A percentile compares a stretch with the other conserved stretches of the same genome.
Evolutionary conservation across 202 grass and related monocot genomes (phyloP).

Genomic region (Tripidium arundinaceum): DNA sequence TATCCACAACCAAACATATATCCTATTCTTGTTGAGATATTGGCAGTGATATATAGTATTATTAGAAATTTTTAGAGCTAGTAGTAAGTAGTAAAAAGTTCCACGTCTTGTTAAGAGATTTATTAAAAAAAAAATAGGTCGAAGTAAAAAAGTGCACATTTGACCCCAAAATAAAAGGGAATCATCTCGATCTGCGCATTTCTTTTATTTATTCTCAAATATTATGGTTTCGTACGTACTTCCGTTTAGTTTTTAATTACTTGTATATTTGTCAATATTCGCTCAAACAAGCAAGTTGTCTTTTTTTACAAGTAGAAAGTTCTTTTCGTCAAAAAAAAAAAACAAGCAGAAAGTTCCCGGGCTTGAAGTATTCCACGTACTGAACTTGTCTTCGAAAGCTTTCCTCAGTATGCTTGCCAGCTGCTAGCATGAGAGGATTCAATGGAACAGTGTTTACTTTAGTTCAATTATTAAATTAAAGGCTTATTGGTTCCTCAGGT

Average conservation of each 20-base stretch:
- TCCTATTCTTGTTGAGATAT: too few species aligned
- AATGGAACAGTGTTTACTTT: slow-evolving; percentile 20
- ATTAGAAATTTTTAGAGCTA: too few species aligned
- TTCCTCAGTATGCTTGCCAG: background rate
- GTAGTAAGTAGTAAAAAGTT: background rate
- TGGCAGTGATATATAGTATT: too few species aligned
- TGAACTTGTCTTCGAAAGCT: background rate
- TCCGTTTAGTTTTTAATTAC: background rate
- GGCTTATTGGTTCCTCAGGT: background rate
- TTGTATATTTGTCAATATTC: slow-evolving; percentile 9
- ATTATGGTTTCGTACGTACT: background rate
- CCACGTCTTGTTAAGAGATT: background rate
- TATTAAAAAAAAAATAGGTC: background rate
- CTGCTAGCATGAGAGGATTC: background rate
- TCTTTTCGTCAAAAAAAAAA: too few species aligned
- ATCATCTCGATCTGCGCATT: background rate
- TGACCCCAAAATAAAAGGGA: background rate
- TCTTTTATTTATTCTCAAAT: background rate
- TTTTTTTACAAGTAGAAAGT: slow-evolving; percentile 18
- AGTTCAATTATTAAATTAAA: background rate
- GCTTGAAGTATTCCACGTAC: slow-evolving; percentile 11
- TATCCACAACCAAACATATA: background rate
- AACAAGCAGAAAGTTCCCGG: slow-evolving; percentile 1
- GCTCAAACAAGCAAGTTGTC: background rate
- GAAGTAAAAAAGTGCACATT: background rate